Conservation (phyloP, 805 yeast genomes). For the Wickerhamiella bombiphila region DNA sequence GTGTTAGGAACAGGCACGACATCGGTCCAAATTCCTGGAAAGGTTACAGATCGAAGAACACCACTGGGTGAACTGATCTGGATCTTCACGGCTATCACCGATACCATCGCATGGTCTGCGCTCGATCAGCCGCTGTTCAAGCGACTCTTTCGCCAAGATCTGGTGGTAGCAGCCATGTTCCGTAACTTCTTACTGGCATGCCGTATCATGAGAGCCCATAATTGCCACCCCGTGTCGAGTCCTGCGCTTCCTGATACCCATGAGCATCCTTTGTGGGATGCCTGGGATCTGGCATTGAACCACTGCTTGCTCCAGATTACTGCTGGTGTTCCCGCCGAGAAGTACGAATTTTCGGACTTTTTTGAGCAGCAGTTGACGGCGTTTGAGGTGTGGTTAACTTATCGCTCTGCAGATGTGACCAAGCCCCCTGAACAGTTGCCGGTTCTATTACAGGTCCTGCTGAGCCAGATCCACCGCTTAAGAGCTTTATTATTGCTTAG, state of each 20-base stretch:
- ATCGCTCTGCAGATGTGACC: conserved; percentile 59
- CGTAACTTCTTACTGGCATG: conserved; percentile 85
- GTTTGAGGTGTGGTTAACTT: conserved; percentile 89
- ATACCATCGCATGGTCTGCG: conserved; percentile 94
- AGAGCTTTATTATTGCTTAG: conserved; percentile 75
- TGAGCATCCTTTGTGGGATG: conserved; percentile 88
- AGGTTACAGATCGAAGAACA: conserved; percentile 80
- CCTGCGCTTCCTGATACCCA: conserved; percentile 81
- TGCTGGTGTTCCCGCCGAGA: conserved; percentile 23
- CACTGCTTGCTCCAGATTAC: conserved; percentile 56
- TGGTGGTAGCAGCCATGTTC: conserved; percentile 92
- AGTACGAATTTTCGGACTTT: conserved; percentile 78
- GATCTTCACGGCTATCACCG: conserved; percentile 97
- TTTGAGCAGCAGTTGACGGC: conserved; percentile 95
- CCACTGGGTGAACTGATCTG: conserved; percentile 93
- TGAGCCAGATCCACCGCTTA: conserved; percentile 87
- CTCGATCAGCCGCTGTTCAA: conserved; percentile 79
- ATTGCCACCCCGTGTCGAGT: conserved; percentile 87
- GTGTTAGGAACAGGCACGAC: conserved; percentile 28
- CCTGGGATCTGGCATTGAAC: conserved; percentile 95
- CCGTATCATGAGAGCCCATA: conserved; percentile 81
- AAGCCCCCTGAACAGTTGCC: conserved; percentile 93
- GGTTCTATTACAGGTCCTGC: conserved; percentile 76
- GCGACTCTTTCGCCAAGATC: conserved; percentile 80
- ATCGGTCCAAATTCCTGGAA: conserved; percentile 63